Evolutionary conservation across 2,329 filamentous ascomycete genomes (phyloP).

Genomic region (Metarhizium guizhouense): DNA sequence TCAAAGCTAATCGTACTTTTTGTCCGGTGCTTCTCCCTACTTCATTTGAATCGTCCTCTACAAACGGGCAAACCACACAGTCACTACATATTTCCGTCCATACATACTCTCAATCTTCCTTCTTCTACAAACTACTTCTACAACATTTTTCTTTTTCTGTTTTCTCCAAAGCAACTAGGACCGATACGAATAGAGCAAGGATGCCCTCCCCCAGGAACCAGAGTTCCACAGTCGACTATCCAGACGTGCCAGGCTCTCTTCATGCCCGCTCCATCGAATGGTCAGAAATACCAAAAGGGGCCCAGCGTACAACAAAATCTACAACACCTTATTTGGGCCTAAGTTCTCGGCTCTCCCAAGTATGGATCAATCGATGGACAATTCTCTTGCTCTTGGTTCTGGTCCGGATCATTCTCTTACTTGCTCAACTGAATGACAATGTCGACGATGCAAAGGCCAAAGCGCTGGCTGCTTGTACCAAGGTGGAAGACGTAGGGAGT

Average conservation of each 20-base stretch:
- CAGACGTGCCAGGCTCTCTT: constrained; percentile 28
- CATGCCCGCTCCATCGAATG: constrained; percentile 27
- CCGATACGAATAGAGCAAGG: constrained; percentile 17
- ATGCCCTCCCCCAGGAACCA: constrained; percentile 28
- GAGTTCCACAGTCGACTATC: constrained; percentile 22
- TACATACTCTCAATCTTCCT: neutral
- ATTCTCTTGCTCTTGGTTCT: constrained; percentile 81
- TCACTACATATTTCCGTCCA: neutral
- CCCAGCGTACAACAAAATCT: constrained; percentile 28
- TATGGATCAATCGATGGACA: constrained; percentile 98
- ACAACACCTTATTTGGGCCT: constrained; percentile 90
- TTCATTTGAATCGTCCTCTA: neutral
- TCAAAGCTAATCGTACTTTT: neutral
- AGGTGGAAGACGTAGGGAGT: constrained; percentile 87
- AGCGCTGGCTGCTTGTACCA: constrained; percentile 81
- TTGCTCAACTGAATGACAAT: constrained; percentile 62
- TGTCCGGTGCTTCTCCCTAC: neutral
- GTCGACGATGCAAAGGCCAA: constrained; percentile 68
- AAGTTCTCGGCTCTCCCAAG: constrained; percentile 80
- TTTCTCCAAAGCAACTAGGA: neutral
- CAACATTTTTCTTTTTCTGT: neutral
- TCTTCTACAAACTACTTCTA: neutral
- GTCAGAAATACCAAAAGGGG: constrained; percentile 15
- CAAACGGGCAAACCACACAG: neutral
- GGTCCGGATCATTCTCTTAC: constrained; percentile 67